These are phyloP conservation scores for Rutstroemia sp. DNA, from an alignment of 2,329 filamentous ascomycete species.

Conservation along the genomic window DNA sequence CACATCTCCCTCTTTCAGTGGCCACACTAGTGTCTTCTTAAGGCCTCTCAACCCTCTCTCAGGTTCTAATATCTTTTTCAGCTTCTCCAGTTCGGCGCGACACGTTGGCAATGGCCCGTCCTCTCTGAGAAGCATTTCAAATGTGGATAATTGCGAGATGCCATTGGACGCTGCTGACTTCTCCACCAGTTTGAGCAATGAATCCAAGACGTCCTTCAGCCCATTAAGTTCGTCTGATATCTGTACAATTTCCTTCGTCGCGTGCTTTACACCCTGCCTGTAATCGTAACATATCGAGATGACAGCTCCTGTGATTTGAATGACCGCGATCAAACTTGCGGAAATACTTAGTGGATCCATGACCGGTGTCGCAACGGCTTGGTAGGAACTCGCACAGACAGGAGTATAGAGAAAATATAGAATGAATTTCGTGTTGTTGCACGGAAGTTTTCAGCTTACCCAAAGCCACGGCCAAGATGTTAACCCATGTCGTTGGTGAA, in stretches of 20 bases:
- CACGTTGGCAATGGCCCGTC: conserved; percentile 15
- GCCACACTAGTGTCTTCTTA: conserved; percentile 15
- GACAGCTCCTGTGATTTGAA: conserved; percentile 16
- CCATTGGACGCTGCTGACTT: not conserved
- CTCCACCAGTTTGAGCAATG: conserved; percentile 17
- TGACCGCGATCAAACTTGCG: conserved; percentile 18
- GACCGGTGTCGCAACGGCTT: not conserved
- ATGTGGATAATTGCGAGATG: conserved; percentile 7
- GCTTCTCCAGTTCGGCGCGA: conserved; percentile 10
- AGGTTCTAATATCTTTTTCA: conserved; percentile 14
- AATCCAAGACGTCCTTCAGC: conserved; percentile 15
- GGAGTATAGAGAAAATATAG: not conserved
- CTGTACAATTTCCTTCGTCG: conserved; percentile 14
- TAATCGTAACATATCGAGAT: conserved; percentile 22
- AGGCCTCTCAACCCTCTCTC: conserved; percentile 14
- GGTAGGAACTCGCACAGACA: not conserved
- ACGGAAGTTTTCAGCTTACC: too few relatives aligned
- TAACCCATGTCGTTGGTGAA: too few relatives aligned
- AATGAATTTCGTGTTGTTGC: too few relatives aligned
- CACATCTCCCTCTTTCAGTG: conserved; percentile 16
- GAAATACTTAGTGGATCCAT: conserved; percentile 21
- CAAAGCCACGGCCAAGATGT: too few relatives aligned
- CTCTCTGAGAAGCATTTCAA: conserved; percentile 12
- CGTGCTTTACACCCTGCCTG: conserved; percentile 12
- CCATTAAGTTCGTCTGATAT: conserved; percentile 16